phyloP scores from a whole-genome alignment of 352 stramenopile species.

The Phytophthora fragariae region DNA sequence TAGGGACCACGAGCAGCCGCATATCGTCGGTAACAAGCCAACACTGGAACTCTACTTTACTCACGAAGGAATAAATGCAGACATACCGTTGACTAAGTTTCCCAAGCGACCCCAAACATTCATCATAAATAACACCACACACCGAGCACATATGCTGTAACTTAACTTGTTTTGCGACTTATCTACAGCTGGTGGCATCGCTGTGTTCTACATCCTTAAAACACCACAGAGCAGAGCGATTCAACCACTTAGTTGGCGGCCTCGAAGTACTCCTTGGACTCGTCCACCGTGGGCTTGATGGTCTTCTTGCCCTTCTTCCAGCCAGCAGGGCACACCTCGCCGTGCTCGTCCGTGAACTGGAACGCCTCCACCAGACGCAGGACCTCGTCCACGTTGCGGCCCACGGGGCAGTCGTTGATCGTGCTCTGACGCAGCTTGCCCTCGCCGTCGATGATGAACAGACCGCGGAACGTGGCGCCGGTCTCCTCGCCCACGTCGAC shows the following conservation, averaged over 20 bases:
- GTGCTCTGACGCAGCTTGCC: conserved; percentile 54
- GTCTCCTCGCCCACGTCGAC: conserved; percentile 62
- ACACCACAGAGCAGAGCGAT: too few species aligned
- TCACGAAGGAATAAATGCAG: too few species aligned
- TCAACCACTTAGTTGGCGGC: too few species aligned
- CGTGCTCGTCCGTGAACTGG: conserved; percentile 3
- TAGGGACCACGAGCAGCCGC: too few species aligned
- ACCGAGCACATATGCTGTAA: background rate
- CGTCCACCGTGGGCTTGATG: conserved; percentile 86
- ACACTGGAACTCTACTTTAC: too few species aligned
- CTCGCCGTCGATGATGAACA: conserved; percentile 93
- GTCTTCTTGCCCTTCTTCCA: conserved; percentile 91
- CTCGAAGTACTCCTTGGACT: conserved; percentile 80
- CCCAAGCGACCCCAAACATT: too few species aligned
- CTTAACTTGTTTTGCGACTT: background rate
- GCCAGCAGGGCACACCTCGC: conserved; percentile 77
- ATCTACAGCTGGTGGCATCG: background rate
- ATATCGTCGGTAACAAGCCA: too few species aligned
- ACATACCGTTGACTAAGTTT: too few species aligned
- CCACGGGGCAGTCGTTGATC: conserved; percentile 90
- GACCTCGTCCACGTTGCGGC: conserved; percentile 90
- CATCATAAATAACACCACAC: background rate
- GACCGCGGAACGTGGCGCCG: conserved; percentile 79
- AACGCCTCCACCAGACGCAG: conserved; percentile 88
- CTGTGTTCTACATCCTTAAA: too few species aligned